A percentile compares a stretch with the other conserved stretches of the same genome.
phyloP scores from a whole-genome alignment of 129 eudicot genomes.

The Centella asiatica region DNA sequence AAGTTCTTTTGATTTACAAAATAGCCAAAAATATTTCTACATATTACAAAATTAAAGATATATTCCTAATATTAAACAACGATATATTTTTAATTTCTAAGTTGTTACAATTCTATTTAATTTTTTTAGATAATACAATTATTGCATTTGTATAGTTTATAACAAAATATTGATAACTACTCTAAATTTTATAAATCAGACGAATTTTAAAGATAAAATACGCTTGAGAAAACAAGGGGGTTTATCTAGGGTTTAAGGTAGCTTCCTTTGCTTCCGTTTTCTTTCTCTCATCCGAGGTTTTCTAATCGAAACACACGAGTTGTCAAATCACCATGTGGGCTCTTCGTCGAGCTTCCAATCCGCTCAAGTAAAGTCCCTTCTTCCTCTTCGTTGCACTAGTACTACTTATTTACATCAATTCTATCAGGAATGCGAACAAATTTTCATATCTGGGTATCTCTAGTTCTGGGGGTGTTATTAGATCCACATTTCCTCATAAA shows the following conservation, averaged over 20 bases:
- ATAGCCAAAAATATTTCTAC: too few relatives aligned
- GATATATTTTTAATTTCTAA: too few relatives aligned
- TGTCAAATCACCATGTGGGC: conserved; percentile 33
- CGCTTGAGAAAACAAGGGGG: not conserved
- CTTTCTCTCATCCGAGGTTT: not conserved
- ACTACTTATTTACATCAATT: not conserved
- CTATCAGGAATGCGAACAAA: not conserved
- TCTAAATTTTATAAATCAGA: too few relatives aligned
- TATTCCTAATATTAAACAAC: too few relatives aligned
- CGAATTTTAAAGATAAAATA: too few relatives aligned
- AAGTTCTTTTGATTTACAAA: too few relatives aligned
- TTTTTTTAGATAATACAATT: too few relatives aligned
- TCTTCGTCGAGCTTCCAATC: conserved; percentile 39
- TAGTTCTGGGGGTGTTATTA: not conserved
- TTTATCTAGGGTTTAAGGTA: not conserved
- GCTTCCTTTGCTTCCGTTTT: not conserved
- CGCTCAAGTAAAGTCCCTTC: conserved; percentile 24
- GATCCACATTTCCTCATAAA: not conserved
- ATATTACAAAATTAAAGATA: too few relatives aligned
- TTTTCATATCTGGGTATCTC: not conserved
- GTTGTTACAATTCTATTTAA: too few relatives aligned
- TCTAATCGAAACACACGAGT: not conserved
- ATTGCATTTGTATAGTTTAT: too few relatives aligned
- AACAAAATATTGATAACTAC: too few relatives aligned
- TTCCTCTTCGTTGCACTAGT: not conserved